Evolutionary conservation across 1,139 yeast species (phyloP).

Genomic region (Arxiozyma slooffiae): DNA sequence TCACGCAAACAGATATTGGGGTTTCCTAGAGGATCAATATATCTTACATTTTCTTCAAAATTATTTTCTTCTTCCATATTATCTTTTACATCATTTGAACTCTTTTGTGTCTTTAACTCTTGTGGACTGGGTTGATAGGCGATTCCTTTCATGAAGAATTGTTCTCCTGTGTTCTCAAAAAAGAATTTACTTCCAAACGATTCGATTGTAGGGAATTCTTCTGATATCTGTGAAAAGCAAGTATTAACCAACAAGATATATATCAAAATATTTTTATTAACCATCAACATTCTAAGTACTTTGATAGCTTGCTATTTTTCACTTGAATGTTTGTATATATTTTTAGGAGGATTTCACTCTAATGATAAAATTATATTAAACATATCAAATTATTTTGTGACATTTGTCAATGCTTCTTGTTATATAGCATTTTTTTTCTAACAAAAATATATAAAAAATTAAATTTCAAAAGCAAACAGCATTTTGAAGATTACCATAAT

Average conservation of each 20-base stretch:
- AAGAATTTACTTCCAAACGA: constrained; percentile 43
- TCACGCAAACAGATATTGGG: constrained; percentile 42
- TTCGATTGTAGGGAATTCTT: constrained; percentile 28
- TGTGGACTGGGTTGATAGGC: constrained; percentile 41
- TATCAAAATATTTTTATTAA: not conserved
- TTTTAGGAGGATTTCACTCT: not conserved
- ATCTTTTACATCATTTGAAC: not conserved
- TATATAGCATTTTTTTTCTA: not conserved
- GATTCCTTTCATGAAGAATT: constrained; percentile 49
- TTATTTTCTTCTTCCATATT: not conserved
- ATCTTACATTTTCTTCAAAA: constrained; percentile 28
- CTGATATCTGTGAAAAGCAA: not conserved
- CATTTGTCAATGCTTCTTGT: not conserved
- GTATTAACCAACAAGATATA: not conserved
- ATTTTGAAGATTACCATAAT: not conserved
- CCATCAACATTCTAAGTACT: not conserved
- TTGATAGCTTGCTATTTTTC: not conserved
- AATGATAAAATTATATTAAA: too few relatives aligned
- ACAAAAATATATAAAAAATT: too few relatives aligned
- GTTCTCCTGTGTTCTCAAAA: constrained; percentile 35
- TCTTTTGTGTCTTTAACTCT: not conserved
- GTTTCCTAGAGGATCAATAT: constrained; percentile 46
- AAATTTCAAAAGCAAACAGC: not conserved
- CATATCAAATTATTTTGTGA: not conserved
- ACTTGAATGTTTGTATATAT: not conserved